A percentile compares a stretch with the other conserved stretches of the same genome.
Conservation (phyloP, 2,329 filamentous ascomycete genomes). For the Nigrograna mackinnonii region DNA sequence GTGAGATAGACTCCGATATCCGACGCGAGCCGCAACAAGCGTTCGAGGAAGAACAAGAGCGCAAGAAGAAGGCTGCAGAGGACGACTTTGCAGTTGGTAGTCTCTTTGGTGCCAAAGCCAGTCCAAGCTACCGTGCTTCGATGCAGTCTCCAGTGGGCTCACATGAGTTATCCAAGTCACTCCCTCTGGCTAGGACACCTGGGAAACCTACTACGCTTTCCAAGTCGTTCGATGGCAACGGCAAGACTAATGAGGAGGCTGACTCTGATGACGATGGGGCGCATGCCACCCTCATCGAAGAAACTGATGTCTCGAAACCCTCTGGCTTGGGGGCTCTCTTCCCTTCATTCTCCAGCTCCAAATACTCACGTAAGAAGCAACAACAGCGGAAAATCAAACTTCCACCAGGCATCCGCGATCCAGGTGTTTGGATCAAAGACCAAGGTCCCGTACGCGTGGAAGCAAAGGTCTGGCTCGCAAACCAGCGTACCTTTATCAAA, state of each 20-base stretch:
- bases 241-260: conserved; percentile 46
- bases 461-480: conserved; percentile 97
- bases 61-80: conserved; percentile 77
- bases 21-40: conserved; percentile 88
- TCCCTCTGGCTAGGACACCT: conserved; percentile 18
- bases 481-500: conserved; percentile 97
- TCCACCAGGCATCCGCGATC: conserved; percentile 86
- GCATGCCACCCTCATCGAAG: conserved; percentile 27
- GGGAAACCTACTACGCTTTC: conserved; percentile 18
- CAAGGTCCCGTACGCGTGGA: conserved; percentile 89
- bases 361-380: conserved; percentile 57
- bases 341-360: conserved; percentile 74
- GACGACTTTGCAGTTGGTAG: conserved; percentile 90
- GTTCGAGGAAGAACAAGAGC: conserved; percentile 88
- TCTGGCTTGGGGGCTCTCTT: conserved; percentile 71
- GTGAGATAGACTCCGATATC: conserved; percentile 90
- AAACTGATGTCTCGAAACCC: conserved; percentile 50
- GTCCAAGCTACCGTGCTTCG: conserved; percentile 58
- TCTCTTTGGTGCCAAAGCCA: conserved; percentile 64
- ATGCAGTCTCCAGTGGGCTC: conserved; percentile 70
- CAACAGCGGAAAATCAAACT: conserved; percentile 59
- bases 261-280: conserved; percentile 56
- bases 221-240: conserved; percentile 29
- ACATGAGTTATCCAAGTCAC: conserved; percentile 47
- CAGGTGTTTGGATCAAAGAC: conserved; percentile 91